Evolutionary conservation across 306 rosid species (phyloP).

Genomic region (Prosopis cineraria): DNA sequence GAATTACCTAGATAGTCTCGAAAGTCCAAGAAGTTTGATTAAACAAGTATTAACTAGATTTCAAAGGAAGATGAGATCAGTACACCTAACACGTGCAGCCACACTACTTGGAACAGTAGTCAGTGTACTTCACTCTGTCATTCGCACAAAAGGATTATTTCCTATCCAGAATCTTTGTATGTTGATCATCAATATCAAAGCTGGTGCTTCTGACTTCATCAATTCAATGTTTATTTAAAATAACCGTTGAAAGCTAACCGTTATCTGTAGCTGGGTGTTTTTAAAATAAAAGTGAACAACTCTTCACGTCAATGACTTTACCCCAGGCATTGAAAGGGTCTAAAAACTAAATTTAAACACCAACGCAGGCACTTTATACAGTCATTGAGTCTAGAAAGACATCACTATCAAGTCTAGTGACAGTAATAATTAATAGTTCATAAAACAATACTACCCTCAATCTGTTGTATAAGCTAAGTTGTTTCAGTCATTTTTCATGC

Average conservation of each 20-base stretch:
- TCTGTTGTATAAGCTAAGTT: no score
- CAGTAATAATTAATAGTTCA: background rate
- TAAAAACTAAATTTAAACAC: conserved; percentile 6
- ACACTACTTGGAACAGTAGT: conserved; percentile 41
- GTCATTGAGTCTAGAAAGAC: background rate
- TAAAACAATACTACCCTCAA: no score
- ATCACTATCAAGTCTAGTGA: background rate
- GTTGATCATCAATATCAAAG: conserved; percentile 35
- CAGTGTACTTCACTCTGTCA: conserved; percentile 41
- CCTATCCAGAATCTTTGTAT: conserved; percentile 38
- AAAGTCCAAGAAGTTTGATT: conserved; percentile 42
- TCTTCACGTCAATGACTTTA: background rate
- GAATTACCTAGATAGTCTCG: conserved; percentile 39
- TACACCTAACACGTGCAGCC: conserved; percentile 44
- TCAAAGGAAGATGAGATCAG: conserved; percentile 39
- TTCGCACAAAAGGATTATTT: conserved; percentile 31
- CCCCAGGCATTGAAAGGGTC: conserved; percentile 5
- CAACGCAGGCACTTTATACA: conserved; percentile 8
- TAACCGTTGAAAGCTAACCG: conserved; percentile 16
- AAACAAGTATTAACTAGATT: conserved; percentile 24
- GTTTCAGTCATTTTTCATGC: no score
- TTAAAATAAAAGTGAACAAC: background rate
- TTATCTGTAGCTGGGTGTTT: conserved; percentile 18
- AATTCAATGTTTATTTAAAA: conserved; percentile 20
- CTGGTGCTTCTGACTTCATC: conserved; percentile 27